Evolutionary conservation across 306 rosid genomes (phyloP), one percentile per base, ranked within the genome.

Genomic region (Cicer bijugum): DNA sequence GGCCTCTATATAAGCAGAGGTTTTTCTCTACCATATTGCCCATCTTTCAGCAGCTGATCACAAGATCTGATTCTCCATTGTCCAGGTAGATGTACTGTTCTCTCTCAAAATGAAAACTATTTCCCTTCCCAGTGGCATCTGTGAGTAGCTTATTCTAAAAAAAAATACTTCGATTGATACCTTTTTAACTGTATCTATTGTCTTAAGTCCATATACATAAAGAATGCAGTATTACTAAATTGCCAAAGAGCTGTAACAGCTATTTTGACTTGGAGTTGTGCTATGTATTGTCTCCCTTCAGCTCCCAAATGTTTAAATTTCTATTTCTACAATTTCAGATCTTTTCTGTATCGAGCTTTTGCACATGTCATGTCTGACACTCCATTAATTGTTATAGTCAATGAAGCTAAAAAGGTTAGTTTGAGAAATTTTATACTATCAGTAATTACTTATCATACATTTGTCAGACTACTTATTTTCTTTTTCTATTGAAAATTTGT

Each of bases 1-100:
- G 97, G 58, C 97, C 98, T 75, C 90, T 94, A 40, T 83, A 87
- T 86, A 94, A 91, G 85, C 98, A 94, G 88, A 90, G 92, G n/a
- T 90, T 89, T 85, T 94, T 82, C 88, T 88, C 96, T 66, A 74
- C 85, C 64, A 81, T 83, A 79, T 86, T 91, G 89, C 97, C 98
- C 47, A 86, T 94, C 51, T 76, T 94, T 77, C 91, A 23, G 87
- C 84, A 86, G 69, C 75, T 87, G 86, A 81, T 91, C 78, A 45
- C 77, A 76, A 84, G 84, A 78, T 79, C 88, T 59, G 83, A 81
- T 70, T 63, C 94, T 23, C 79, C 90, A 28, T 51, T 82, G n/a
- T 82, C 92, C 64, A 89, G 97, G 98, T 94, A 85, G 67, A 63
- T 66, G 42, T 51, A 39, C 53, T 62, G 61, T 43, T 62, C 39